Percentiles rank a stretch among this genome's conserved stretches.
These are phyloP conservation scores for Apiotrichum gracile DNA, from an alignment of 1,284 basidiomycete species.

Conservation along the genomic window DNA sequence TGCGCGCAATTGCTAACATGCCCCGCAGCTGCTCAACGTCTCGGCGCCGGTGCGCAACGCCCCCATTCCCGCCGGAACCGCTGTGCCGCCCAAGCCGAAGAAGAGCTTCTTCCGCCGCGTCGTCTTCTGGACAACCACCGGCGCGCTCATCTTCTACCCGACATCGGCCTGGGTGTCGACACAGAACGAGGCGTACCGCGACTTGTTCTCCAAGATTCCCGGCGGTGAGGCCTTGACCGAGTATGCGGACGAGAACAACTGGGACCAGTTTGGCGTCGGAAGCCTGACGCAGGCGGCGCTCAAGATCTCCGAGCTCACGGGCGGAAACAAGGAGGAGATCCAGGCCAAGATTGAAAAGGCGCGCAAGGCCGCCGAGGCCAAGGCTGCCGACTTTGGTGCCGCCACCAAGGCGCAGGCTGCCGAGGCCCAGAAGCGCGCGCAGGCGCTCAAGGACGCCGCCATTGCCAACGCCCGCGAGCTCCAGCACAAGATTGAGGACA, in stretches of 20 bases:
- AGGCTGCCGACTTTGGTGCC: conserved; percentile 31
- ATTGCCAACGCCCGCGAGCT: conserved; percentile 14
- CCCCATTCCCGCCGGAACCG: conserved; percentile 18
- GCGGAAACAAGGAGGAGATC: conserved; percentile 48
- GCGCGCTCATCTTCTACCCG: conserved; percentile 48
- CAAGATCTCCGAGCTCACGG: conserved; percentile 25
- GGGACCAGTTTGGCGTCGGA: conserved; percentile 55
- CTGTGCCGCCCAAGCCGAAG: conserved; percentile 11
- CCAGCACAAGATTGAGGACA: conserved; percentile 27
- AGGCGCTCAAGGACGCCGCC: conserved; percentile 5
- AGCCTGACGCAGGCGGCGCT: conserved; percentile 59
- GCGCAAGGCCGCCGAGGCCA: conserved; percentile 47
- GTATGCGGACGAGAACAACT: conserved; percentile 68
- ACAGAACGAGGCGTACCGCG: conserved; percentile 48
- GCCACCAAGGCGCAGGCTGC: conserved; percentile 33
- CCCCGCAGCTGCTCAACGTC: conserved; percentile 24
- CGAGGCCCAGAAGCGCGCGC: conserved; percentile 27
- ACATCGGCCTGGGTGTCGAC: conserved; percentile 47
- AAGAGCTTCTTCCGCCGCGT: conserved; percentile 37
- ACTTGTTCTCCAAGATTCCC: conserved; percentile 53
- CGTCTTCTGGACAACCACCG: conserved; percentile 46
- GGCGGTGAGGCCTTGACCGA: conserved; percentile 67
- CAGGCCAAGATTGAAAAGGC: conserved; percentile 22
- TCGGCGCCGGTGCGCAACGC: conserved; percentile 22
- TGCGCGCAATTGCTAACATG: neutral